Conservation (phyloP, 129 eudicot species). For the Cynara cardunculus region DNA sequence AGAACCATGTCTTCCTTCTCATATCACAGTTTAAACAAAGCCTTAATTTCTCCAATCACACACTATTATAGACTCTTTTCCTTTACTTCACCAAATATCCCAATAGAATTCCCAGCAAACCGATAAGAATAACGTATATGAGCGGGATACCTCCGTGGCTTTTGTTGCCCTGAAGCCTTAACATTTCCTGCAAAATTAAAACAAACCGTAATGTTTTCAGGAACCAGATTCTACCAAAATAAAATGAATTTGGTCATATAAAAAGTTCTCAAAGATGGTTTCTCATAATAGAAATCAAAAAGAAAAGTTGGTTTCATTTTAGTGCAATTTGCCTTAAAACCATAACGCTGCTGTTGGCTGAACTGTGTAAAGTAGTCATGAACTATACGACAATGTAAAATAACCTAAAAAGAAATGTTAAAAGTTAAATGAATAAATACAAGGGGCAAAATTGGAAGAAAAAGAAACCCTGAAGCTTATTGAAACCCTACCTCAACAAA, state of each 20-base stretch:
- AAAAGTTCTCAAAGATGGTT: too few relatives aligned
- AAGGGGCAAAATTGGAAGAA: not conserved
- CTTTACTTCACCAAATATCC: slow-evolving; percentile 61
- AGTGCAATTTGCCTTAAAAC: too few relatives aligned
- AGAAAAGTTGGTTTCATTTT: not conserved
- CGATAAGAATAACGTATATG: slow-evolving; percentile 51
- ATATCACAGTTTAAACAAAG: slow-evolving; percentile 35
- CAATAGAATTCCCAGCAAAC: slow-evolving; percentile 59
- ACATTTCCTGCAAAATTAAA: slow-evolving; percentile 47
- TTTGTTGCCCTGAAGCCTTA: slow-evolving; percentile 60
- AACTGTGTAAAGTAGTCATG: too few relatives aligned
- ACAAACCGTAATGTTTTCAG: not conserved
- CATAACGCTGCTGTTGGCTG: too few relatives aligned
- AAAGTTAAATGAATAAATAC: not conserved
- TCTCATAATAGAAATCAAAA: too few relatives aligned
- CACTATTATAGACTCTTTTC: not conserved
- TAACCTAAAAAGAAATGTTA: not conserved
- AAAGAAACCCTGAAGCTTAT: too few relatives aligned
- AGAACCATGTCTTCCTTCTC: slow-evolving; percentile 34
- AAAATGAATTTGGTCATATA: too few relatives aligned
- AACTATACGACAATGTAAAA: too few relatives aligned
- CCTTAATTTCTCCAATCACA: slow-evolving; percentile 15
- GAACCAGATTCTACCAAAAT: not conserved
- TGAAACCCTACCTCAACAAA: too few relatives aligned
- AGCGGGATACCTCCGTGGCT: slow-evolving; percentile 55